Base-by-base conservation (phyloP, 345 rosid species). In the Barbarea vulgaris region DNA sequence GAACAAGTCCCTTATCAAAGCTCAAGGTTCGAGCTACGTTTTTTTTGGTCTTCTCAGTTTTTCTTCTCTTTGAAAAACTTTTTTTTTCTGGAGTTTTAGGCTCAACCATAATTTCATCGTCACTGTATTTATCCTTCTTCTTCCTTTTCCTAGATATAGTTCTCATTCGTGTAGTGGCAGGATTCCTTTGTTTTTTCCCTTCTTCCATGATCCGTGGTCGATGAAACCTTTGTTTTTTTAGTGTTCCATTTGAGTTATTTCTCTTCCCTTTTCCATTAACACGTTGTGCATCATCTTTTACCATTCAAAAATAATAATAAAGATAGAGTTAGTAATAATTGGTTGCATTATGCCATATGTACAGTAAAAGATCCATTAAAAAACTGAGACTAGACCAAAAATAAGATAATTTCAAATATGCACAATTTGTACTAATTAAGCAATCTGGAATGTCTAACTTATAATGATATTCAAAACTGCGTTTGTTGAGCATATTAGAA, bases 201-300 rank as follows among this genome's bases (percentile, higher is more conserved):
- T 47, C 72, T 27, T 70, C 80, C 72, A 64, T 4, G 36, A 77
- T 77, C 4, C 30, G 55, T 12, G 80, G 80, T 50, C 72, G 48
- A 21, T 56, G 11, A 12, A 19, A 70, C 57, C 47, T 70, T 11
- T 14, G 54, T 1, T 18, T 64, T 19, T 28, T 77, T n/a, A 7
- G 13, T 19, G 14, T 9, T 25, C 1, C 17, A 12, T 46, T 36
- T 19, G 71, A 14, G 4, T 25, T 34, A 4, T 64, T 77, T 12
- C 1, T 64, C 14, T 36, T 64, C 44, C 6, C 13, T 25, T 19
- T 58, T 18, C 25, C 76, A 7, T 1, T 7, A 34, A 10, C 12
- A 56, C 1, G 9, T 18, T 70, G 34, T 44, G 71, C 22, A 69
- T 66, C 31, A 30, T 53, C 64, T 75, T 58, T 58, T 19, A 58